These are phyloP conservation scores for Cenchrus fungigraminus DNA, from an alignment of 176 grass and related monocot genomes.

Conservation along the genomic window DNA sequence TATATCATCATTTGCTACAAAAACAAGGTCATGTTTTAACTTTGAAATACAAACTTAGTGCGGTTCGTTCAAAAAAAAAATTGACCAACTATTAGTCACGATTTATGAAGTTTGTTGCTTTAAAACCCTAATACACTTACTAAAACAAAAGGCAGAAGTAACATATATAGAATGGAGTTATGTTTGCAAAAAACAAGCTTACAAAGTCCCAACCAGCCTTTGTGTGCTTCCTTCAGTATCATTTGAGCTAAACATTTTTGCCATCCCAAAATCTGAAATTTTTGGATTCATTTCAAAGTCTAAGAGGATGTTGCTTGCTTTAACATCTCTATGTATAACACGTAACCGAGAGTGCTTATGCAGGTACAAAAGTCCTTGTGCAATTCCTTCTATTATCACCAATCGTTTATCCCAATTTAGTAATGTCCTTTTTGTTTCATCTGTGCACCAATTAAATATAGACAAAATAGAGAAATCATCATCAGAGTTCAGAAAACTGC, in stretches of 20 bases:
- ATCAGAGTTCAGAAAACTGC: neutral
- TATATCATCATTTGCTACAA: too few species aligned
- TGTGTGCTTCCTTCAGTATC: conserved; percentile 5
- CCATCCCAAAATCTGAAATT: conserved; percentile 18
- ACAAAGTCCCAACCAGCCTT: neutral
- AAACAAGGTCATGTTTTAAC: too few species aligned
- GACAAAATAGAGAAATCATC: neutral
- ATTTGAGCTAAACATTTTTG: conserved; percentile 7
- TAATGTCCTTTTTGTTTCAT: neutral
- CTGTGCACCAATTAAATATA: neutral
- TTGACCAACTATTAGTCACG: too few species aligned
- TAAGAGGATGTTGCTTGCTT: conserved; percentile 15
- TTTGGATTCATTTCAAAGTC: conserved; percentile 13
- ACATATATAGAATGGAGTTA: neutral
- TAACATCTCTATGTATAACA: conserved; percentile 13
- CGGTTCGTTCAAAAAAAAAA: too few species aligned
- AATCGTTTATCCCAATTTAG: conserved; percentile 13
- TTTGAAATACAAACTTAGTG: too few species aligned
- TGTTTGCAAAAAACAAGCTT: neutral
- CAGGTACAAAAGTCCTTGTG: conserved; percentile 14
- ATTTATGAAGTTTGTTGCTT: too few species aligned
- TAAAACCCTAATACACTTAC: too few species aligned
- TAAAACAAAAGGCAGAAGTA: too few species aligned
- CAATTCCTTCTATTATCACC: conserved; percentile 7
- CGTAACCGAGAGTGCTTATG: conserved; percentile 17